Base-by-base conservation (phyloP, 2,329 filamentous ascomycete species). In the Verticillium dahliae region DNA sequence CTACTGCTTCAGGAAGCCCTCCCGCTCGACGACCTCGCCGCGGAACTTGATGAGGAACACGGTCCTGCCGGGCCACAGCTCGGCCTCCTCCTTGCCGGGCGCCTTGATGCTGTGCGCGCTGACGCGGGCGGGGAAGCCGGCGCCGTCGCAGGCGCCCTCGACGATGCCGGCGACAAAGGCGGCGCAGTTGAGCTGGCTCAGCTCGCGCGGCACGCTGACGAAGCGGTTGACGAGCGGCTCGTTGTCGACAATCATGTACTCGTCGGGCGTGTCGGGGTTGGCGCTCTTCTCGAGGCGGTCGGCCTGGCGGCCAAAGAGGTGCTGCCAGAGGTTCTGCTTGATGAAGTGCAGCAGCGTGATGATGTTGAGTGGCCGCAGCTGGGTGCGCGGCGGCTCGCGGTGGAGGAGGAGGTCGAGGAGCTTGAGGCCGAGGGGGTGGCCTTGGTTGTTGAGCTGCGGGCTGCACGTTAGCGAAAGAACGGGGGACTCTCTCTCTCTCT, bases 161-260 rank as follows among this genome's bases (percentile, higher is more conserved):
- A 99, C 88, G 65, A 99, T 90, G 18, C 95, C 95, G 1, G 95
- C 95, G 22, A 97, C 92, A 72, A 91, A 99, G 10, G 95, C 95
- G 18, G 94, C 95, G 76, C 94, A 97, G 75, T 97, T 98, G 71
- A 99, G 82, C 83, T 95, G 91, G 76, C 85, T 92, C 91, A 99
- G 96, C 77, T 99, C 95, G 71, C 90, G 90, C 15, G 95, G 95
- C 60, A 98, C 90, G 69, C 88, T 92, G 72, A 99, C 90, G 78
- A 95, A 98, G 65, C 90, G 89, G 76, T 97, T 98, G 45, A 98
- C 94, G 58, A 98, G 82, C 27, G 95, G 95, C 74, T 98, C 95
- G 77, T 99, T 98, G 78, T 99, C 95, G 69, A 93, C 91, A 69
- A 99, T 95, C 94, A 99, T 98, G 81, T 98, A 99, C 80, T 98